Conservation (phyloP, 176 grass and related monocot genomes). For the Carex parvula region DNA sequence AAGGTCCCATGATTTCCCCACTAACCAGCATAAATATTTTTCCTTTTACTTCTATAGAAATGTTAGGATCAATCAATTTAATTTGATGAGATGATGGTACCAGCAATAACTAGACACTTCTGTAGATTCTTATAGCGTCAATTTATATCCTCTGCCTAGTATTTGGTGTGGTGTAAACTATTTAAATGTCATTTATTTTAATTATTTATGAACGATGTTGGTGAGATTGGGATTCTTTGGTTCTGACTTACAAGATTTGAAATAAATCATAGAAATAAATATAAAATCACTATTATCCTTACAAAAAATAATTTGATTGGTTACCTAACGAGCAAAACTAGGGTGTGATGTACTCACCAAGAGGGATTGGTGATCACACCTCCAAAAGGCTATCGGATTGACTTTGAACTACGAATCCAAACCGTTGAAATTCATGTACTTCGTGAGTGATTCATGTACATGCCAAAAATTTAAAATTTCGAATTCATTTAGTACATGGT, state of each 20-base stretch:
- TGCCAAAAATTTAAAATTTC: too few species aligned
- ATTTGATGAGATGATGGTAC: background rate
- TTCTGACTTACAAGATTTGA: background rate
- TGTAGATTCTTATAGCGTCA: background rate
- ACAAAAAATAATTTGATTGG: background rate
- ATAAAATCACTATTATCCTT: background rate
- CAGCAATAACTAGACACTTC: background rate
- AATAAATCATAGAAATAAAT: background rate
- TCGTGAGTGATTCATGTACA: too few species aligned
- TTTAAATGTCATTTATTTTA: background rate
- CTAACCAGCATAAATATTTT: background rate
- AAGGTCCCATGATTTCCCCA: constrained; percentile 13
- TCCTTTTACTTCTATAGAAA: background rate
- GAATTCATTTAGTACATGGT: too few species aligned
- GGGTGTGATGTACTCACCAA: too few species aligned
- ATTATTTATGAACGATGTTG: background rate
- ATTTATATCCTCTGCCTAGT: background rate
- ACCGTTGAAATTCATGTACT: too few species aligned
- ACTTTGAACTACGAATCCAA: too few species aligned
- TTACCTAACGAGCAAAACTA: too few species aligned
- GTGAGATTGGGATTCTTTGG: background rate
- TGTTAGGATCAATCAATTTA: background rate
- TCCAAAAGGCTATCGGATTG: too few species aligned
- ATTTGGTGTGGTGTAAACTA: background rate
- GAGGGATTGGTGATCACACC: too few species aligned